Evolutionary conservation across 1,139 yeast species (phyloP), one percentile per base, ranked within the genome.

Genomic region (Tardiomyces digboiensis): DNA sequence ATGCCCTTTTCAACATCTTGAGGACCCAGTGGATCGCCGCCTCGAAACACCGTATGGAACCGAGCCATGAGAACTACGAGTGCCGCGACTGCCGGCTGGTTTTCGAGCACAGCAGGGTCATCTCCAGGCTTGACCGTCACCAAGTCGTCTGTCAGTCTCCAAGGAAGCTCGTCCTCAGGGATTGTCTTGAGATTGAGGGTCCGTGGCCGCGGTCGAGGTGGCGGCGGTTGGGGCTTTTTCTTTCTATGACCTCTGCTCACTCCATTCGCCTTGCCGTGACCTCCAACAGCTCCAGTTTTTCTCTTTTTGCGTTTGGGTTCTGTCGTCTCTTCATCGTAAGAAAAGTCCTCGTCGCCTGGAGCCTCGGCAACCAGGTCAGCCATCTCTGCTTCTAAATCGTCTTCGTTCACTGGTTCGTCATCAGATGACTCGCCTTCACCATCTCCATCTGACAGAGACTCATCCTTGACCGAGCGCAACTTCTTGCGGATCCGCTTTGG

Each of bases 1-100:
- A 66, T 46, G 7, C 70, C 71, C 23, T 52, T 56, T 46, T 67
- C 71, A 21, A 68, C 46, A 41, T 68, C 71, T 47, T 64, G 69
- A 12, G 71, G 72, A 2, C 67, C 64, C 36, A 66, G 52, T 7
- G 58, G 54, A 3, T 59, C 59, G 14, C 62, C 52, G 18, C 63
- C 70, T 7, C 50, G 53, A 44, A 65, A 66, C 14, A 61, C 48
- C 6, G 56, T 54, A 20, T 57, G 46, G 48, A 67, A 68, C 22
- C 58, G 55, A 3, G 59, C 52, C 18, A 60, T 58, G 44, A 67
- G 62, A 49, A 61, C 54, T 16, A 66, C 65, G 14, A 63, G 36
- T 41, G 58, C 56, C n/a, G 66, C 65, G 6, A 60, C 50, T 20
- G 51, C 55, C 2, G 64, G 61, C 33, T 50, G 44, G 46, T 56